Evolutionary conservation across 768 basidiomycete genomes (phyloP).

Genomic region (Tulasnella calospora): DNA sequence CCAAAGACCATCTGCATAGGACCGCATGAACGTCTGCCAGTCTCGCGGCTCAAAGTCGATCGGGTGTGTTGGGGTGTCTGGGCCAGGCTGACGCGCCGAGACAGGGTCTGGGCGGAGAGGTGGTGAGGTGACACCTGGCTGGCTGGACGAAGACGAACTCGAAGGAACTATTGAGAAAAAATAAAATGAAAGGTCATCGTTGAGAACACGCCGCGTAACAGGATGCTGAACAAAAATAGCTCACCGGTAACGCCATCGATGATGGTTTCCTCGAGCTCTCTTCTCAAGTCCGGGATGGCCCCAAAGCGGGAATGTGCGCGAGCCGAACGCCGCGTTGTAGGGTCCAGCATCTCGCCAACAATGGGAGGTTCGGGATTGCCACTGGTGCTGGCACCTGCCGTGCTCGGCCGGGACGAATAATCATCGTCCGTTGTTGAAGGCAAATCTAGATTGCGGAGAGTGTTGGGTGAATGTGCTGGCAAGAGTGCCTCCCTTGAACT

Average conservation of each 20-base stretch:
- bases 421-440: background rate
- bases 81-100: background rate
- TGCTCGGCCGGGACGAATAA: background rate
- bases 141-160: background rate
- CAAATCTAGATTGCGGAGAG: background rate
- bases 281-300: background rate
- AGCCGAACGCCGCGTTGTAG: background rate
- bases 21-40: slow-evolving; percentile 72
- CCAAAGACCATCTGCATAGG: slow-evolving; percentile 74
- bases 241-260: slow-evolving; percentile 11
- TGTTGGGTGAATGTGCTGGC: background rate
- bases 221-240: background rate
- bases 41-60: slow-evolving; percentile 39
- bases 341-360: background rate
- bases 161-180: background rate
- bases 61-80: background rate
- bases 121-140: background rate
- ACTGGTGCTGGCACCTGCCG: background rate
- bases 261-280: slow-evolving; percentile 10
- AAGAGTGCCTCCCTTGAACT: background rate
- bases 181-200: background rate
- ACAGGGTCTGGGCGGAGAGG: background rate
- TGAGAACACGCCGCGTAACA: background rate
- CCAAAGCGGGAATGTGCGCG: background rate
- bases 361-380: background rate